These are phyloP conservation scores for Wickerhamia fluorescens DNA, from an alignment of 805 yeast species.

Conservation along the genomic window DNA sequence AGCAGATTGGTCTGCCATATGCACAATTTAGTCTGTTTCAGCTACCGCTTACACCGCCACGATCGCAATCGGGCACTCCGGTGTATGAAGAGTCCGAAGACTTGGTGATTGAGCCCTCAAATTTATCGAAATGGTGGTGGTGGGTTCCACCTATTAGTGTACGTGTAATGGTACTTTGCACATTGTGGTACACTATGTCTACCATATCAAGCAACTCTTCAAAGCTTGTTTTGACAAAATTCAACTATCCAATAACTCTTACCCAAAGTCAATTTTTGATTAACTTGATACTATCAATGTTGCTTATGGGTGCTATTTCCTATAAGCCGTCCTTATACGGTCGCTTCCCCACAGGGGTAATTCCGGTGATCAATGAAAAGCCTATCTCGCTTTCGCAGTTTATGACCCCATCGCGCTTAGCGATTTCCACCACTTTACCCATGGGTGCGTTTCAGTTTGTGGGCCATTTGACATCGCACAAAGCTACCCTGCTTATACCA, in stretches of 20 bases:
- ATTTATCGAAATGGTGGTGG: conserved; percentile 1
- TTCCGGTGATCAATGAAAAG: conserved; percentile 26
- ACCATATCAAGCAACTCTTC: conserved; percentile 79
- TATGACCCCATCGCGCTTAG: conserved; percentile 45
- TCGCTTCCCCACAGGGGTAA: conserved; percentile 40
- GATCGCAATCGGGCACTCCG: conserved; percentile 26
- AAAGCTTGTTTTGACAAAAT: conserved; percentile 63
- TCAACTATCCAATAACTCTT: conserved; percentile 78
- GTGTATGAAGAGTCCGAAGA: too few relatives aligned
- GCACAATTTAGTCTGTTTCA: too few relatives aligned
- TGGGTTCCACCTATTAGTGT: too few relatives aligned
- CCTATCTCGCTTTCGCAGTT: conserved; percentile 18
- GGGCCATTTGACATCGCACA: conserved; percentile 88
- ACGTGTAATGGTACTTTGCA: conserved; percentile 54
- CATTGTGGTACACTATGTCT: conserved; percentile 72
- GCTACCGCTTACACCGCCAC: conserved; percentile 28
- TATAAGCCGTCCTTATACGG: conserved; percentile 17
- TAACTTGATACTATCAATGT: conserved; percentile 55
- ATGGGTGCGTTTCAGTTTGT: conserved; percentile 92
- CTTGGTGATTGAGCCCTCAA: too few relatives aligned
- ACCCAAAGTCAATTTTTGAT: conserved; percentile 82
- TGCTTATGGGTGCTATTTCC: conserved; percentile 33
- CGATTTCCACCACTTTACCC: conserved; percentile 69
- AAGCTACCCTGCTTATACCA: conserved; percentile 86
- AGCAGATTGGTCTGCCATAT: too few relatives aligned